Evolutionary conservation across 768 basidiomycete species (phyloP).

Genomic region (Pisolithus sp.): DNA sequence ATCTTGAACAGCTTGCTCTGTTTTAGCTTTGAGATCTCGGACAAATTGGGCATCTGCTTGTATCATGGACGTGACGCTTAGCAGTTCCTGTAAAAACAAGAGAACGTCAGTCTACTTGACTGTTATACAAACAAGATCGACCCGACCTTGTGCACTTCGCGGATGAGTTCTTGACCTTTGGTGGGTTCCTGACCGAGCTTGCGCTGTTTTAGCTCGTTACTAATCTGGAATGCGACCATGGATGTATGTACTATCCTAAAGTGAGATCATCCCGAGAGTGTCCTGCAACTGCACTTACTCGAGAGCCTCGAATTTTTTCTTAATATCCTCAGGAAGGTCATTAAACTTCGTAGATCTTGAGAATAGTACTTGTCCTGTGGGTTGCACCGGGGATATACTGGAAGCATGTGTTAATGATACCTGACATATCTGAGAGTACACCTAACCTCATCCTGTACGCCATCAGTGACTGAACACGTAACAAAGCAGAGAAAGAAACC

Average conservation of each 20-base stretch:
- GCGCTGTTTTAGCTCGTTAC: slow-evolving; percentile 69
- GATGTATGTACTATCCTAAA: slow-evolving; percentile 49
- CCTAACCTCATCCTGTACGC: slow-evolving; percentile 24
- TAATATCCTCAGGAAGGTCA: slow-evolving; percentile 67
- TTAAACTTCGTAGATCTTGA: slow-evolving; percentile 70
- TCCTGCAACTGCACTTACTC: slow-evolving; percentile 46
- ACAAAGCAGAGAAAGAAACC: slow-evolving; percentile 3
- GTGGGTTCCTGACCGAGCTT: slow-evolving; percentile 70
- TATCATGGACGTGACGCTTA: slow-evolving; percentile 54
- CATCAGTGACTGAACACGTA: background rate
- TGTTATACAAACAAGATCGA: background rate
- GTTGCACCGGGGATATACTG: slow-evolving; percentile 26
- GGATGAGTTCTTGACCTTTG: slow-evolving; percentile 66
- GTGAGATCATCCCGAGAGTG: slow-evolving; percentile 5
- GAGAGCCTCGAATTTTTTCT: slow-evolving; percentile 56
- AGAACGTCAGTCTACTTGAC: background rate
- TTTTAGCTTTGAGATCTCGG: slow-evolving; percentile 66
- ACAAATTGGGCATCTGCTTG: slow-evolving; percentile 62
- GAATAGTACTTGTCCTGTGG: slow-evolving; percentile 24
- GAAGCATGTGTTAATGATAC: background rate
- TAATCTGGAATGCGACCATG: slow-evolving; percentile 76
- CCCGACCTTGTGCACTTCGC: slow-evolving; percentile 57
- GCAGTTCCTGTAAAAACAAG: slow-evolving; percentile 49
- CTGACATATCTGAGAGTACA: background rate
- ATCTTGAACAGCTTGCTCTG: slow-evolving; percentile 74